These are phyloP conservation scores for Mortierella sp. DNA, from an alignment of 371 early-diverging fungal species.

Conservation along the genomic window DNA sequence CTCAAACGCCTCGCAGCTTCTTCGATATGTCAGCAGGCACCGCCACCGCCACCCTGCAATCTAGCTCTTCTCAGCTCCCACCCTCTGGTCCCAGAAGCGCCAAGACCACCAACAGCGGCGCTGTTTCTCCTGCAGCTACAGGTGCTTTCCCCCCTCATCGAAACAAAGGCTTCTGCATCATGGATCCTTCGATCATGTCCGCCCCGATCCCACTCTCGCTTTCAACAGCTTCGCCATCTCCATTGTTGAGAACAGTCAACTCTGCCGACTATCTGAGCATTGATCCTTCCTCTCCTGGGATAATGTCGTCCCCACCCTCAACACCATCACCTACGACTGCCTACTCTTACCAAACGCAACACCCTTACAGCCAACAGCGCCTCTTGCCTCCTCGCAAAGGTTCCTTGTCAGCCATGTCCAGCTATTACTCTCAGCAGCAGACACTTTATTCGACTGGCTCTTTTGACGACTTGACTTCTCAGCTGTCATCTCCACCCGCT, in stretches of 20 bases:
- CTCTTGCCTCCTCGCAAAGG: conserved; percentile 20
- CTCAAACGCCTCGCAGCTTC: not conserved
- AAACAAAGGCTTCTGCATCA: conserved; percentile 36
- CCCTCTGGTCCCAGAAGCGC: not conserved
- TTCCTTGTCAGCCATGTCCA: conserved; percentile 21
- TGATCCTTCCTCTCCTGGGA: not conserved
- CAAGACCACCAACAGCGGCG: not conserved
- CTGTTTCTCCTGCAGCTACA: not conserved
- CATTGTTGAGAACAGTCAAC: conserved; percentile 3
- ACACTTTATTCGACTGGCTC: not conserved
- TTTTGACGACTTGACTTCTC: not conserved
- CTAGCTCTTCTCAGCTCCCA: not conserved
- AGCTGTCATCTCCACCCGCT: conserved; percentile 9
- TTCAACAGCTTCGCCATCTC: not conserved
- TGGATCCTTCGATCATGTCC: conserved; percentile 21
- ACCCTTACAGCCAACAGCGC: conserved; percentile 12
- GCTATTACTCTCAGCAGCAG: conserved; percentile 12
- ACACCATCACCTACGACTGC: conserved; percentile 28
- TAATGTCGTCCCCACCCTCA: conserved; percentile 27
- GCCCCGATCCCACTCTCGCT: not conserved
- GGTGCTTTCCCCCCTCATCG: not conserved
- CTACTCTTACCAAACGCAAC: not conserved
- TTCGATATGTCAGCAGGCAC: not conserved
- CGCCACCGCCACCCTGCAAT: too few species aligned
- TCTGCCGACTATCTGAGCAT: conserved; percentile 19